Percentiles rank a stretch among this genome's conserved stretches.
phyloP scores from a whole-genome alignment of 306 rosid genomes.

The Heteromeles arbutifolia region DNA sequence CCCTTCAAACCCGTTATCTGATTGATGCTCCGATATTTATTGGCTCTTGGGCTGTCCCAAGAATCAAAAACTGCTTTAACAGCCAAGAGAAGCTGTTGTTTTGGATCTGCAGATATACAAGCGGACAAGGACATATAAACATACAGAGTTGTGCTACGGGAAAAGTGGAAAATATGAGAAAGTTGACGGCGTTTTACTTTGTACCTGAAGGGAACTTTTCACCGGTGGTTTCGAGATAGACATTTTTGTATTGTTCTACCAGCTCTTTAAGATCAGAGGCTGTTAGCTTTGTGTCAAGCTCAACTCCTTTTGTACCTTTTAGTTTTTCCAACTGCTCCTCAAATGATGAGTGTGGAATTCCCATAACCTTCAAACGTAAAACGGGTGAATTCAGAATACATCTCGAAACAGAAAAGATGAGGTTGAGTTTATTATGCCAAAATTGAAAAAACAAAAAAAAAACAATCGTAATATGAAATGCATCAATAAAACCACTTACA shows the following conservation, averaged over 20 bases:
- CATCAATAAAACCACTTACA: constrained; percentile 49
- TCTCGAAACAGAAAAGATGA: neutral
- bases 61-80: constrained; percentile 91
- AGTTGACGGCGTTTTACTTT: constrained; percentile 8
- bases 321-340: constrained; percentile 71
- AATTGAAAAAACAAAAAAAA: neutral
- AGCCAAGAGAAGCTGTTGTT: constrained; percentile 71
- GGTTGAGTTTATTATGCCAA: neutral
- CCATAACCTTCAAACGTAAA: constrained; percentile 59
- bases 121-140: neutral
- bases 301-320: constrained; percentile 50
- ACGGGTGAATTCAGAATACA: neutral
- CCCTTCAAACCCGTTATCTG: constrained; percentile 85
- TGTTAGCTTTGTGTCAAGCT: constrained; percentile 61
- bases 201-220: constrained; percentile 85
- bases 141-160: constrained; percentile 5
- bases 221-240: constrained; percentile 61
- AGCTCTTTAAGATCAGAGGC: constrained; percentile 74
- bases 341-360: constrained; percentile 76
- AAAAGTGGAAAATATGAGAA: constrained; percentile 11
- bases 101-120: constrained; percentile 61
- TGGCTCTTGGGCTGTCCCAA: constrained; percentile 98
- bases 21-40: constrained; percentile 76
- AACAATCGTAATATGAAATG: neutral
- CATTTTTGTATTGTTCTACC: constrained; percentile 76